These are phyloP conservation scores for Scheffersomyces coipomensis DNA, from an alignment of 805 yeast genomes.

Conservation along the genomic window DNA sequence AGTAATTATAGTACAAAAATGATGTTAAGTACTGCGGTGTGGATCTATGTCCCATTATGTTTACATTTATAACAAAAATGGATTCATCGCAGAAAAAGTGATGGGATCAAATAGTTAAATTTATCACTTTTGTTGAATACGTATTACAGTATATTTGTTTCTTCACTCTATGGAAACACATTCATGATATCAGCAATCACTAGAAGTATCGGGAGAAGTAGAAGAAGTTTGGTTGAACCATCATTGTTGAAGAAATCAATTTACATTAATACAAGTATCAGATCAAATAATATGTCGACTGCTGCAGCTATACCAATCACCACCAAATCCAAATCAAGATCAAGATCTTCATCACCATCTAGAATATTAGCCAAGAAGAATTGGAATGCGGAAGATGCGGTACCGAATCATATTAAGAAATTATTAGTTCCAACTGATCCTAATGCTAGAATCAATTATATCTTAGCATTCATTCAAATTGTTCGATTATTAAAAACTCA, in stretches of 20 bases:
- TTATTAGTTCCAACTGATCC: slow-evolving; percentile 30
- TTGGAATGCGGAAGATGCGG: slow-evolving; percentile 57
- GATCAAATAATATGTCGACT: not conserved
- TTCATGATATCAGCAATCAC: too few species aligned
- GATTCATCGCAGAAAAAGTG: not conserved
- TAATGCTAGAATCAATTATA: slow-evolving; percentile 39
- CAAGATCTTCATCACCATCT: not conserved
- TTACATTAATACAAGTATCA: too few species aligned
- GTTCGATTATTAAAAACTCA: slow-evolving; percentile 72
- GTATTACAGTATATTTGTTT: too few species aligned
- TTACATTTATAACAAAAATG: too few species aligned
- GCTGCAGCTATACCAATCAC: not conserved
- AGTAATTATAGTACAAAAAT: too few species aligned
- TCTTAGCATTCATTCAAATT: slow-evolving; percentile 60
- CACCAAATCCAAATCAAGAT: not conserved
- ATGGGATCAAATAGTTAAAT: too few species aligned
- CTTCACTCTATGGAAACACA: too few species aligned
- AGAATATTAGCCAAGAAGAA: slow-evolving; percentile 8
- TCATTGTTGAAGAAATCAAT: too few species aligned
- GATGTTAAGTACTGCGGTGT: not conserved
- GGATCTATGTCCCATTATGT: not conserved
- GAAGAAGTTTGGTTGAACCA: too few species aligned
- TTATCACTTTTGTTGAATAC: too few species aligned
- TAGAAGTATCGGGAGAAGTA: too few species aligned
- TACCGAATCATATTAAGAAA: slow-evolving; percentile 45